Percentiles rank a stretch among this genome's conserved stretches.
Evolutionary conservation across 139 green algal genomes (phyloP).

Genomic region (Chloropicon primus): DNA sequence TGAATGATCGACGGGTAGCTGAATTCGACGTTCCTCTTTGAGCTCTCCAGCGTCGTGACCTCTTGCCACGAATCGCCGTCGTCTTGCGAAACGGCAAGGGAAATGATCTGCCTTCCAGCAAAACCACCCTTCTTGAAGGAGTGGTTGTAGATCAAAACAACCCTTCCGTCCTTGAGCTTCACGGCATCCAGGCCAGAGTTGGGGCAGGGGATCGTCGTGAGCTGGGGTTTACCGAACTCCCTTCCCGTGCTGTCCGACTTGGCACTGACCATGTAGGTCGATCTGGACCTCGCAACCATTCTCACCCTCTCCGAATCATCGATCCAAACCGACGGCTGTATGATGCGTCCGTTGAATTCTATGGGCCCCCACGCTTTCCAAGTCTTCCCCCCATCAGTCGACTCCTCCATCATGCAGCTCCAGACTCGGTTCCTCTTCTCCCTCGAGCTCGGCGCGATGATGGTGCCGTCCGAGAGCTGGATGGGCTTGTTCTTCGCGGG

Average conservation of each 20-base stretch:
- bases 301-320: neutral
- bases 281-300: conserved; percentile 2
- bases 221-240: neutral
- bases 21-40: conserved; percentile 5
- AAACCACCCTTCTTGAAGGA: neutral
- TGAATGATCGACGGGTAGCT: conserved; percentile 13
- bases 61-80: conserved; percentile 6
- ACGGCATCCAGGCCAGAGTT: conserved; percentile 14
- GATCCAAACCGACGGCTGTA: conserved; percentile 10
- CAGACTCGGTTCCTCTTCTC: neutral
- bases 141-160: conserved; percentile 11
- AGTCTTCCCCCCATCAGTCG: neutral
- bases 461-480: conserved; percentile 8
- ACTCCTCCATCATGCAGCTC: neutral
- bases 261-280: neutral
- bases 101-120: neutral
- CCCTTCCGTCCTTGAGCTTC: conserved; percentile 5
- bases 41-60: neutral
- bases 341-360: conserved; percentile 6
- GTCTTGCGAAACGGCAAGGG: neutral
- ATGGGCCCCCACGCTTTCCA: neutral
- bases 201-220: conserved; percentile 5
- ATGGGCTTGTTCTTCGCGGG: conserved; percentile 19
- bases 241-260: neutral
- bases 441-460: neutral